A percentile compares a stretch with the other conserved stretches of the same genome.
These are phyloP conservation scores for Lecanicillium sp. DNA, from an alignment of 2,329 filamentous ascomycete species.

Conservation along the genomic window DNA sequence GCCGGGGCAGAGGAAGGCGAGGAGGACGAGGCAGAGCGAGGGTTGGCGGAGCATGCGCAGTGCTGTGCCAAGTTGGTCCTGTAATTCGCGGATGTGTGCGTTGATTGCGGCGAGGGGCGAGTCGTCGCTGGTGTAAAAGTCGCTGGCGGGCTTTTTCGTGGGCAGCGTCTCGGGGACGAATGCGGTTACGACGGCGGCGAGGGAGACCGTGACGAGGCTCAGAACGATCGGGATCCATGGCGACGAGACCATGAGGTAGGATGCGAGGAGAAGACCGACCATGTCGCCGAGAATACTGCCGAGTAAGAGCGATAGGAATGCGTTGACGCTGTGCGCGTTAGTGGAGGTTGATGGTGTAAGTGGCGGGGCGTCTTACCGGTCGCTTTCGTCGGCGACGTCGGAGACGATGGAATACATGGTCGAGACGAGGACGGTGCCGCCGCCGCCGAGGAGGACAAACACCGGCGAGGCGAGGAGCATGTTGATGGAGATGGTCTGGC, in stretches of 20 bases:
- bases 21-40: slow-evolving; percentile 11
- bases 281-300: slow-evolving; percentile 10
- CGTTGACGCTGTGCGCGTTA: not conserved
- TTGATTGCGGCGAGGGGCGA: not conserved
- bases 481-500: slow-evolving; percentile 4
- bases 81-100: slow-evolving; percentile 2
- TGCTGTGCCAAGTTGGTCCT: slow-evolving; percentile 4
- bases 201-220: slow-evolving; percentile 5
- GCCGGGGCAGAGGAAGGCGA: slow-evolving; percentile 16
- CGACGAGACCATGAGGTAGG: slow-evolving; percentile 12
- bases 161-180: slow-evolving; percentile 15
- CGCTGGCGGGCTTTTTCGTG: not conserved
- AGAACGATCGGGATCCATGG: slow-evolving; percentile 12
- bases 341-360: not conserved
- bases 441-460: slow-evolving; percentile 18
- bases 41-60: slow-evolving; percentile 9
- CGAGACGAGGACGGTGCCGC: slow-evolving; percentile 16
- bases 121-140: not conserved
- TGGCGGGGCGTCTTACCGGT: not conserved
- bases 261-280: slow-evolving; percentile 12
- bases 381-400: slow-evolving; percentile 14
- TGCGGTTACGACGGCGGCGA: not conserved
- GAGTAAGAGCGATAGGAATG: slow-evolving; percentile 10
- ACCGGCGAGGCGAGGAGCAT: slow-evolving; percentile 12
- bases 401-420: slow-evolving; percentile 20